These are phyloP conservation scores for Gnomoniopsis sp. DNA, from an alignment of 2,329 filamentous ascomycete species.

Conservation along the genomic window DNA sequence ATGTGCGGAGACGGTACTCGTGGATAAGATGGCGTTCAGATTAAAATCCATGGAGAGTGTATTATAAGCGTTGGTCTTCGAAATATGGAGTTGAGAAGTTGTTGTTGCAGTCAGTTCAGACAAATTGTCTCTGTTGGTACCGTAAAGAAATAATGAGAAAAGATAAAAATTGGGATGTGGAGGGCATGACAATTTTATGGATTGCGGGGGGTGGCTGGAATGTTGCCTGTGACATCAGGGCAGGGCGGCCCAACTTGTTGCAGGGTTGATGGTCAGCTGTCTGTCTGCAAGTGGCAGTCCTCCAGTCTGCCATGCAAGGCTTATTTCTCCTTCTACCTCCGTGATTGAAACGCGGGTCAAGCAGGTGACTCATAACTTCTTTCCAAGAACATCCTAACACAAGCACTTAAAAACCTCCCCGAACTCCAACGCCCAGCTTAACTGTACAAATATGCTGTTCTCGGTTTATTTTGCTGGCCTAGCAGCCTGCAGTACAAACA, in stretches of 20 bases:
- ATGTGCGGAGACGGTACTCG: slow-evolving; percentile 2
- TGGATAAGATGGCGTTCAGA: slow-evolving; percentile 13
- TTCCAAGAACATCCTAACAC: no score
- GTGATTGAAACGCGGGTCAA: not conserved
- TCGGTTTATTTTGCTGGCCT: not conserved
- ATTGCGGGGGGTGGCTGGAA: not conserved
- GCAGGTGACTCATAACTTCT: not conserved
- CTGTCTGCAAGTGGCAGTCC: no score
- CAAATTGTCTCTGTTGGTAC: not conserved
- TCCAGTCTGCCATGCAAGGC: not conserved
- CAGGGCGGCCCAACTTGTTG: not conserved
- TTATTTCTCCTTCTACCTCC: not conserved
- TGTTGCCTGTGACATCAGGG: not conserved
- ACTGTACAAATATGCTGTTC: no score
- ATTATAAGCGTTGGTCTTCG: not conserved
- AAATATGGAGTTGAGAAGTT: not conserved
- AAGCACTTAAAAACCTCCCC: no score
- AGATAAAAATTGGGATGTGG: slow-evolving; percentile 1
- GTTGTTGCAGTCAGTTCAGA: not conserved
- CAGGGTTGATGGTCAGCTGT: not conserved
- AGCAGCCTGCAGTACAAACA: no score
- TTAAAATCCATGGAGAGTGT: slow-evolving; percentile 25
- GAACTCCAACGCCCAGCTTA: no score
- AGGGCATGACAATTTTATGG: not conserved
- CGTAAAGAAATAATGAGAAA: not conserved